Percentiles rank a stretch among this genome's conserved stretches.
Conservation (phyloP, 495 filamentous ascomycete species). For the Hyaloscypha bicolor region DNA sequence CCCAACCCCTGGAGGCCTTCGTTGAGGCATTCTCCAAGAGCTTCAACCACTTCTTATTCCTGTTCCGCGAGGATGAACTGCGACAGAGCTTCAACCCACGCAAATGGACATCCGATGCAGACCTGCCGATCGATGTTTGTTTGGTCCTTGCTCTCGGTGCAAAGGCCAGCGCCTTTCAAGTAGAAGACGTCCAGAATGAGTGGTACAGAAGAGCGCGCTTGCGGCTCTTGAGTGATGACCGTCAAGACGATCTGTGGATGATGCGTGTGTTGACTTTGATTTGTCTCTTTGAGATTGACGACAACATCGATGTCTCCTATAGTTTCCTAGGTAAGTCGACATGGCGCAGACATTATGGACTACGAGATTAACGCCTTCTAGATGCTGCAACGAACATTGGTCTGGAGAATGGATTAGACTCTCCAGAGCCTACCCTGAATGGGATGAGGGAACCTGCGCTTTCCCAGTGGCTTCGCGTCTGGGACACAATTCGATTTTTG, state of each 20-base stretch:
- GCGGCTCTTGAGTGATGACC: background rate
- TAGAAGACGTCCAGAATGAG: background rate
- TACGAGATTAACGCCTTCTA: background rate
- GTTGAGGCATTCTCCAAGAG: background rate
- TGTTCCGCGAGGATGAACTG: background rate
- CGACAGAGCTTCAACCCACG: background rate
- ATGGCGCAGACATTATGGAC: background rate
- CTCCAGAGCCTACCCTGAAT: background rate
- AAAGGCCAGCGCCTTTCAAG: background rate
- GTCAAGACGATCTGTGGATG: background rate
- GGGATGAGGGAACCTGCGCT: background rate
- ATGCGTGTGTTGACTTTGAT: conserved; percentile 3
- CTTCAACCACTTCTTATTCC: background rate
- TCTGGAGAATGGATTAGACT: background rate
- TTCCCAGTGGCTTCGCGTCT: conserved; percentile 1
- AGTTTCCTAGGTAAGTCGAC: background rate
- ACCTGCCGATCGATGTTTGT: background rate
- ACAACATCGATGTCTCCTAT: background rate
- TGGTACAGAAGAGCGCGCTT: background rate
- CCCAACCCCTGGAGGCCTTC: background rate
- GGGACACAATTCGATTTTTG: conserved; percentile 1
- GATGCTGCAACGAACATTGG: conserved; percentile 1
- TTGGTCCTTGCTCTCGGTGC: conserved; percentile 5
- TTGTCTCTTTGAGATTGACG: conserved; percentile 7
- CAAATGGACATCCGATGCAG: background rate